A percentile compares a stretch with the other conserved stretches of the same genome.
phyloP scores from a whole-genome alignment of 208 protist species.

The Trypanosoma cruzi region DNA sequence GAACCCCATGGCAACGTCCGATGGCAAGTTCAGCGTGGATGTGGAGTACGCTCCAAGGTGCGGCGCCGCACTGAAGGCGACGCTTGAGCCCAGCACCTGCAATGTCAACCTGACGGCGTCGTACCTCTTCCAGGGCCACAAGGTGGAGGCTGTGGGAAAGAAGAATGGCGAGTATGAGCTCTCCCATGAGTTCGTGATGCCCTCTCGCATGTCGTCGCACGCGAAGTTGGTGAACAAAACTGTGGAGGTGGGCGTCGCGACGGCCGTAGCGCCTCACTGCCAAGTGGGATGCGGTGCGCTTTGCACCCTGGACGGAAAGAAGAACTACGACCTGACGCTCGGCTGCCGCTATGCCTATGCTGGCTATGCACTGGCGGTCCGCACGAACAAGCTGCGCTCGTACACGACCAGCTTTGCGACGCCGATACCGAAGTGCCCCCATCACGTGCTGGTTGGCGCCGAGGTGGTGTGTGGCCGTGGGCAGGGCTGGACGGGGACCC shows the following conservation, averaged over 20 bases:
- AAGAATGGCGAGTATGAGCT: constrained; percentile 36
- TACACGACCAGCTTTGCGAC: constrained; percentile 50
- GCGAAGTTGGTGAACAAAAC: constrained; percentile 62
- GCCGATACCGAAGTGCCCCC: constrained; percentile 28
- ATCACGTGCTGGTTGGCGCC: constrained; percentile 14
- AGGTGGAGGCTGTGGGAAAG: constrained; percentile 41
- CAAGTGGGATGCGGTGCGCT: constrained; percentile 61
- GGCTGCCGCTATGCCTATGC: constrained; percentile 50
- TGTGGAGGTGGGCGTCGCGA: constrained; percentile 63
- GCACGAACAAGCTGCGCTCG: constrained; percentile 48
- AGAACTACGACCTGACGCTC: constrained; percentile 61
- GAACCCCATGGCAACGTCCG: constrained; percentile 53
- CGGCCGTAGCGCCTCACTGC: constrained; percentile 50
- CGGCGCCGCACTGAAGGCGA: constrained; percentile 52
- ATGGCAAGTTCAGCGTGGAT: constrained; percentile 44
- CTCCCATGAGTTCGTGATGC: constrained; percentile 44
- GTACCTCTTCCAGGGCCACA: constrained; percentile 52
- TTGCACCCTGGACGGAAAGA: constrained; percentile 54
- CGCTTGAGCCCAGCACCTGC: constrained; percentile 40
- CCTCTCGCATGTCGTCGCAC: constrained; percentile 56
- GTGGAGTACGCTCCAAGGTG: constrained; percentile 60
- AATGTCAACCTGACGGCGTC: constrained; percentile 40
- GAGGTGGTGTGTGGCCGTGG: constrained; percentile 47
- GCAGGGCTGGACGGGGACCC: constrained; percentile 31
- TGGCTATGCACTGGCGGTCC: constrained; percentile 48